Conservation (phyloP, 1,139 yeast species). For the Candida buenavistaensis region DNA sequence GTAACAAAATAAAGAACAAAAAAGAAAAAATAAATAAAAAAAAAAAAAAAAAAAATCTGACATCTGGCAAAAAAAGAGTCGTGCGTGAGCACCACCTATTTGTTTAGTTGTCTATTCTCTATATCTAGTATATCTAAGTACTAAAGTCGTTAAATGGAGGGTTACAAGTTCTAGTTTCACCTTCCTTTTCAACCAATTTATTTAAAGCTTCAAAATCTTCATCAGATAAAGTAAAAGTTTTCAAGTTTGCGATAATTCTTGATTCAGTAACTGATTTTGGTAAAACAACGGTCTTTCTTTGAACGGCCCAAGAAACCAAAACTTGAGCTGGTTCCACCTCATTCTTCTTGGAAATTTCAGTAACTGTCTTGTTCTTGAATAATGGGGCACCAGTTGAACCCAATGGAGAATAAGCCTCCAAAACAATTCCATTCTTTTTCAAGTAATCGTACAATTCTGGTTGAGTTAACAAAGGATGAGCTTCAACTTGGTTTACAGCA, state of each 20-base stretch:
- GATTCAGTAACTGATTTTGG: constrained; percentile 50
- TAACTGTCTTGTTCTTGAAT: constrained; percentile 40
- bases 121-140: constrained; percentile 12
- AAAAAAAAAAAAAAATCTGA: too few relatives aligned
- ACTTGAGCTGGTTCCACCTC: constrained; percentile 43
- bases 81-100: background rate
- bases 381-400: constrained; percentile 58
- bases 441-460: constrained; percentile 45
- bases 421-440: constrained; percentile 41
- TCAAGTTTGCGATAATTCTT: constrained; percentile 33
- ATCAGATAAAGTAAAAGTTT: constrained; percentile 28
- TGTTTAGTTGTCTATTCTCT: background rate
- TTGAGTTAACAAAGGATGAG: constrained; percentile 61
- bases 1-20: background rate
- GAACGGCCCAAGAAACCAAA: constrained; percentile 53
- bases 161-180: constrained; percentile 24
- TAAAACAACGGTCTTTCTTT: constrained; percentile 50
- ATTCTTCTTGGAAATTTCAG: constrained; percentile 45
- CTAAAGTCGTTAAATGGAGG: constrained; percentile 27
- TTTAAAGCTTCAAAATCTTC: constrained; percentile 36
- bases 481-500: constrained; percentile 57
- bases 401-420: constrained; percentile 62
- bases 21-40: background rate
- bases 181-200: constrained; percentile 27
- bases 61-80: background rate